Conservation (phyloP, 352 stramenopile species). For the Peronospora farinosa region DNA sequence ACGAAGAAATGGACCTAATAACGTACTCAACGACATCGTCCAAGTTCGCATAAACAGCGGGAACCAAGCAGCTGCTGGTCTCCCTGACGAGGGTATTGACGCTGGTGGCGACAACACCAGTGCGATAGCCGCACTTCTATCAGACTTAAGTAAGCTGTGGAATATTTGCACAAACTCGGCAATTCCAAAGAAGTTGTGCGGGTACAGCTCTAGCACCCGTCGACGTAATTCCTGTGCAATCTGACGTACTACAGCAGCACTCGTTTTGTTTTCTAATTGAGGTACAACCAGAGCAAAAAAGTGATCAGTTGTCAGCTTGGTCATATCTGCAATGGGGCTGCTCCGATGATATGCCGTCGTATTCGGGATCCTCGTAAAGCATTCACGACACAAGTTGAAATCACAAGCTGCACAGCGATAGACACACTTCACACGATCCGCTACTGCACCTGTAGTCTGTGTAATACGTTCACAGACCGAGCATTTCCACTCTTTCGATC, state of each 20-base stretch:
- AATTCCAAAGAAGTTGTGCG: conserved; percentile 41
- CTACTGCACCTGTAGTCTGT: conserved; percentile 15
- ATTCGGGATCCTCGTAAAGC: conserved; percentile 65
- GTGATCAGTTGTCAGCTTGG: conserved; percentile 15
- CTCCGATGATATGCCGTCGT: conserved; percentile 7
- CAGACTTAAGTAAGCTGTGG: conserved; percentile 33
- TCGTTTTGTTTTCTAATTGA: conserved; percentile 13
- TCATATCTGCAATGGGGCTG: conserved; percentile 7
- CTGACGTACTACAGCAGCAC: conserved; percentile 24
- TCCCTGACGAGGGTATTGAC: conserved; percentile 11
- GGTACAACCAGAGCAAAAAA: conserved; percentile 40
- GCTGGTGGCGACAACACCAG: conserved; percentile 28
- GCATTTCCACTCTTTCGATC: conserved; percentile 34
- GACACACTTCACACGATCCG: conserved; percentile 13
- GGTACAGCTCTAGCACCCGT: conserved; percentile 47
- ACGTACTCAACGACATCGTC: conserved; percentile 48
- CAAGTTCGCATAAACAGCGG: conserved; percentile 37
- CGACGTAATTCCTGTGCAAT: conserved; percentile 43
- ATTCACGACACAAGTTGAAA: conserved; percentile 53
- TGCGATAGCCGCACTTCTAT: conserved; percentile 32
- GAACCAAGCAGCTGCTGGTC: conserved; percentile 32
- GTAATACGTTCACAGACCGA: conserved; percentile 34
- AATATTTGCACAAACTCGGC: conserved; percentile 37
- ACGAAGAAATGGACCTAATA: conserved; percentile 60
- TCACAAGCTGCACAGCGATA: conserved; percentile 54